These are phyloP conservation scores for Rhodomyrtus tomentosa DNA, from an alignment of 345 rosid species.

Conservation along the genomic window DNA sequence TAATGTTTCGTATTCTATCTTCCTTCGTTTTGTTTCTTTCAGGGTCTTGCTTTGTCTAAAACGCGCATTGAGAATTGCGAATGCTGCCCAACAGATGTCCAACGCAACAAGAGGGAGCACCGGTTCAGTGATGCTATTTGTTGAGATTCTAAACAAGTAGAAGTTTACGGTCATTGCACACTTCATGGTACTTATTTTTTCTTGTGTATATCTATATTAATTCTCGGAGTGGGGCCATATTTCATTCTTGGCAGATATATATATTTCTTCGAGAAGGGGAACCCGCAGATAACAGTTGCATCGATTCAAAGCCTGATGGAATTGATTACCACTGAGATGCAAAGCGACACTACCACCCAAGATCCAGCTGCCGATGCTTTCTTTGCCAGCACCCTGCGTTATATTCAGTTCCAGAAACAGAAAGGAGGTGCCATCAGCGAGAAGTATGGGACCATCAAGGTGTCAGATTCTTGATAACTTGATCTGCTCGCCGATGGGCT, in stretches of 20 bases:
- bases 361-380: constrained; percentile 75
- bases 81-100: constrained; percentile 89
- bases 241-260: constrained; percentile 45
- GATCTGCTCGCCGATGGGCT: not conserved
- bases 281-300: constrained; percentile 57
- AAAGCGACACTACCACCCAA: constrained; percentile 44
- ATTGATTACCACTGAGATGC: constrained; percentile 68
- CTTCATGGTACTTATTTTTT: not conserved
- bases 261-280: constrained; percentile 87
- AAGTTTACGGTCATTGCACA: not conserved
- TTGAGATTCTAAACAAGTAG: constrained; percentile 96
- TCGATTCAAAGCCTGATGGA: constrained; percentile 76
- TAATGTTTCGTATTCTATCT: not conserved
- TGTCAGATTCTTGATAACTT: constrained; percentile 10
- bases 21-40: not conserved
- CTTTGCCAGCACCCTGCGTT: constrained; percentile 62
- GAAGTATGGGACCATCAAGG: constrained; percentile 63
- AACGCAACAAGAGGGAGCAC: constrained; percentile 66
- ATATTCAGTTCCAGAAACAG: constrained; percentile 88
- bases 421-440: constrained; percentile 87
- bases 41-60: constrained; percentile 91
- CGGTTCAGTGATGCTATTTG: constrained; percentile 70
- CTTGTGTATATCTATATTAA: not conserved
- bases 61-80: constrained; percentile 92
- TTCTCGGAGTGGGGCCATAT: not conserved